Percentiles rank a stretch among this genome's conserved stretches.
These are phyloP conservation scores for Backusella psychrophila DNA, from an alignment of 192 early-diverging fungal genomes.

Conservation along the genomic window DNA sequence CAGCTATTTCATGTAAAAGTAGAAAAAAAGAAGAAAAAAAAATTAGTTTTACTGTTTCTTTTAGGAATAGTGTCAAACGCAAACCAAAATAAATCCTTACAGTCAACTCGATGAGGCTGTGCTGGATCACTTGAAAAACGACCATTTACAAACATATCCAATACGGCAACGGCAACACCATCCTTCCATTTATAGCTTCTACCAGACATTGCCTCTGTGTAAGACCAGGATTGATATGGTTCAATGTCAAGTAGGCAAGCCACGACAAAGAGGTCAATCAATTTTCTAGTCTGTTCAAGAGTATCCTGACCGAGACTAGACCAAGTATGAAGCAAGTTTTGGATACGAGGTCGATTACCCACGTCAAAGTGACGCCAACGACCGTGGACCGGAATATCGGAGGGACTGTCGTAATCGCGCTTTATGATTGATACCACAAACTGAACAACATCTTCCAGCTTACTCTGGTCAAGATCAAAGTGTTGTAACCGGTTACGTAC, in stretches of 20 bases:
- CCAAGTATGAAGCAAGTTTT: constrained; percentile 50
- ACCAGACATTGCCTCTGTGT: constrained; percentile 51
- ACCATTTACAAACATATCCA: constrained; percentile 81
- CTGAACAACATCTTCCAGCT: constrained; percentile 67
- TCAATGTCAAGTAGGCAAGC: constrained; percentile 90
- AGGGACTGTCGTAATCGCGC: constrained; percentile 47
- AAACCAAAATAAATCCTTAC: constrained; percentile 34
- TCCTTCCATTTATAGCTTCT: constrained; percentile 64
- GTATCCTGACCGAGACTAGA: constrained; percentile 35
- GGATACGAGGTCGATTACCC: constrained; percentile 44
- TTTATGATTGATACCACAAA: constrained; percentile 49
- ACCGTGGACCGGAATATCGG: constrained; percentile 82
- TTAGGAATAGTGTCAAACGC: background rate
- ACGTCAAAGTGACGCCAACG: constrained; percentile 87
- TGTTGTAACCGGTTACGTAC: constrained; percentile 58
- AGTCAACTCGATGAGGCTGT: constrained; percentile 73
- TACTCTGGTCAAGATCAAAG: constrained; percentile 69
- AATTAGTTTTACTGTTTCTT: background rate
- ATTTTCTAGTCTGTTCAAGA: constrained; percentile 63
- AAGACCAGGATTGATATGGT: constrained; percentile 78
- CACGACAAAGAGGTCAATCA: constrained; percentile 83
- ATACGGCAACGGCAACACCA: constrained; percentile 80
- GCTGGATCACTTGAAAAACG: constrained; percentile 64
- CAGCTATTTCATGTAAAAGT: constrained; percentile 30
- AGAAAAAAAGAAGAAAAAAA: too few species aligned